Evolutionary conservation across 1,284 basidiomycete species (phyloP).

Genomic region (Leccinum insolens): DNA sequence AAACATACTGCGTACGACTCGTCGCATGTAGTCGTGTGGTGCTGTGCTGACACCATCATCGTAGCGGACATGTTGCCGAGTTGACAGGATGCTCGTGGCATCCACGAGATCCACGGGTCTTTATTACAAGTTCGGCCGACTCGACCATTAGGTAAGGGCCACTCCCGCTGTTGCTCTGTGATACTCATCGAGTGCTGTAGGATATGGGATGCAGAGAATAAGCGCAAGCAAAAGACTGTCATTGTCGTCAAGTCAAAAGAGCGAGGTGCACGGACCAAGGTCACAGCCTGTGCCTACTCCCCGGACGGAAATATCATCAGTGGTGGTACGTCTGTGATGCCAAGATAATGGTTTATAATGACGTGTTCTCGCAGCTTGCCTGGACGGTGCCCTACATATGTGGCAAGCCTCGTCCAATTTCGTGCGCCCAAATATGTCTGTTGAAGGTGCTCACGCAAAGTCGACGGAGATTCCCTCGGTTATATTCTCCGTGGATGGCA

Average conservation of each 20-base stretch:
- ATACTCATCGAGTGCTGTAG: constrained; percentile 41
- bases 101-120: constrained; percentile 79
- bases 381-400: constrained; percentile 90
- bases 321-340: constrained; percentile 62
- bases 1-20: constrained; percentile 84
- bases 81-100: constrained; percentile 91
- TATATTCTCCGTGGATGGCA: constrained; percentile 83
- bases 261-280: constrained; percentile 92
- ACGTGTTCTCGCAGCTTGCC: constrained; percentile 58
- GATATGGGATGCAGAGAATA: constrained; percentile 92
- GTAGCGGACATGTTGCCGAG: constrained; percentile 93
- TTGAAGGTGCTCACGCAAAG: constrained; percentile 86
- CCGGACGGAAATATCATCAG: constrained; percentile 85
- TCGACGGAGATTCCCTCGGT: constrained; percentile 84
- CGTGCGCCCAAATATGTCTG: constrained; percentile 83
- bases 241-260: constrained; percentile 98
- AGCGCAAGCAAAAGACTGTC: constrained; percentile 88
- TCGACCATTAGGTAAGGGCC: constrained; percentile 82
- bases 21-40: constrained; percentile 2
- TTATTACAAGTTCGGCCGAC: constrained; percentile 94
- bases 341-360: constrained; percentile 3
- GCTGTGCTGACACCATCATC: constrained; percentile 13
- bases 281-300: constrained; percentile 86
- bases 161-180: constrained; percentile 1
- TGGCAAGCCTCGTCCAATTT: constrained; percentile 95